Conservation (phyloP, 2,329 filamentous ascomycete genomes). For the Diplodia sapinea region DNA sequence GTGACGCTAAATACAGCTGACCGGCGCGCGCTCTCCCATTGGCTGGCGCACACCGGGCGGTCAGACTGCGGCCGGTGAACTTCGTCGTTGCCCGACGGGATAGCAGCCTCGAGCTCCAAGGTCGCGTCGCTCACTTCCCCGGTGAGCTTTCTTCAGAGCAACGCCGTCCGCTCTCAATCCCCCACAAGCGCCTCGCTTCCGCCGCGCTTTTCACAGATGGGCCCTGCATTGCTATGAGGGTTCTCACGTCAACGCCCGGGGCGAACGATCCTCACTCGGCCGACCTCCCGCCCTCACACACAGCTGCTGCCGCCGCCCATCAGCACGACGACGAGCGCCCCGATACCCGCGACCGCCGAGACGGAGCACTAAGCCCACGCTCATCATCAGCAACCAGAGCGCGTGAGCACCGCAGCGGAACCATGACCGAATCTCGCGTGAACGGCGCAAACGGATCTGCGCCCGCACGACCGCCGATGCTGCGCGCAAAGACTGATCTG, state of each 20-base stretch:
- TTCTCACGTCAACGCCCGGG: conserved; percentile 26
- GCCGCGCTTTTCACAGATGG: conserved; percentile 19
- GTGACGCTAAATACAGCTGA: not conserved
- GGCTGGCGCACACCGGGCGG: conserved; percentile 22
- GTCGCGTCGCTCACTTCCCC: conserved; percentile 8
- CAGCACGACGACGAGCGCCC: conserved; percentile 5
- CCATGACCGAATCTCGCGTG: conserved; percentile 17
- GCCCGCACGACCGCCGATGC: conserved; percentile 43
- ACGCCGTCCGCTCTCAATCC: not conserved
- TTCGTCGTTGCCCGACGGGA: not conserved
- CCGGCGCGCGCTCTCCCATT: conserved; percentile 9
- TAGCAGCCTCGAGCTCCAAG: conserved; percentile 4
- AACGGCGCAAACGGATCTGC: conserved; percentile 21
- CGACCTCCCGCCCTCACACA: conserved; percentile 4
- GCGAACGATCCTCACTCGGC: conserved; percentile 19
- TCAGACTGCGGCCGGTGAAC: conserved; percentile 7
- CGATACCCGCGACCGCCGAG: not conserved
- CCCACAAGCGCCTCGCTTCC: conserved; percentile 3
- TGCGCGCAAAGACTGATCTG: conserved; percentile 61
- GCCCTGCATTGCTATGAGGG: conserved; percentile 27
- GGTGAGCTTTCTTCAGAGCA: conserved; percentile 7
- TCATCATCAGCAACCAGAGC: conserved; percentile 22
- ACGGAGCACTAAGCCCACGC: conserved; percentile 22
- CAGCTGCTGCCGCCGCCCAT: not conserved
- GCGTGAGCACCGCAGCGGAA: conserved; percentile 22